Base-by-base conservation (phyloP, 2,329 filamentous ascomycete genomes). In the Aschersonia sp. region DNA sequence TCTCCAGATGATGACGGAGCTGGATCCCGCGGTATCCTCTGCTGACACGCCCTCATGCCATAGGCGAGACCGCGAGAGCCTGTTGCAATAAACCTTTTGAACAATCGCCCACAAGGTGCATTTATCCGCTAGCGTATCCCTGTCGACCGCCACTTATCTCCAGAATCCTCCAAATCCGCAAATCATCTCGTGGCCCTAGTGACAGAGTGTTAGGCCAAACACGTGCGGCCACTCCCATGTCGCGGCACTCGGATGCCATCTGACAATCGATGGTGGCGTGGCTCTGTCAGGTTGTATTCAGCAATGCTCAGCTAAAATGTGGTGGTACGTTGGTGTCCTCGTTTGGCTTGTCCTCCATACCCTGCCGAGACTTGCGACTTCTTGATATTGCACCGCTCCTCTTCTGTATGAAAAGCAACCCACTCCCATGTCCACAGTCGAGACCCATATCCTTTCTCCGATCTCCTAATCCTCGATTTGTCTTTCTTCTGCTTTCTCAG, bases 361-460 rank as follows among this genome's bases (percentile, higher is more conserved):
- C 41, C 51, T 51, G 53, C 44, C 49, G 45, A 45, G 43, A 47
- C 40, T 45, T 50, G 31, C 48, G 47, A 45, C 38, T 45, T 28
- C 46, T 44, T 46, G 4, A 40, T 50, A 40, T 50, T 46, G 28
- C 43, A 40, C 31, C 43, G 47, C 31, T 20, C 44, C 46, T 35
- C 38, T 45, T 30, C 45, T 48, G 44, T 48, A 48, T 56, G 54
- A 57, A 55, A 56, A 57, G 52, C 55, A 52, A 53, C 52, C 51
- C 47, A 50, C 52, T 45, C 50, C 52, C 52, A 48, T 46, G 44
- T 12, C 9, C 29, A 30, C 40, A 12, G 30, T 31, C 43, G 30
- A 44, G 43, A 44, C 29, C 20, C 31, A n/a, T 42, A 9, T 42
- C 12, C 35, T 38, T 12, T 12, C 7, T 12, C 12, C 12, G 35